Evolutionary conservation across 805 yeast species (phyloP), one percentile per base, ranked within the genome.

Genomic region (Candida quercuum): DNA sequence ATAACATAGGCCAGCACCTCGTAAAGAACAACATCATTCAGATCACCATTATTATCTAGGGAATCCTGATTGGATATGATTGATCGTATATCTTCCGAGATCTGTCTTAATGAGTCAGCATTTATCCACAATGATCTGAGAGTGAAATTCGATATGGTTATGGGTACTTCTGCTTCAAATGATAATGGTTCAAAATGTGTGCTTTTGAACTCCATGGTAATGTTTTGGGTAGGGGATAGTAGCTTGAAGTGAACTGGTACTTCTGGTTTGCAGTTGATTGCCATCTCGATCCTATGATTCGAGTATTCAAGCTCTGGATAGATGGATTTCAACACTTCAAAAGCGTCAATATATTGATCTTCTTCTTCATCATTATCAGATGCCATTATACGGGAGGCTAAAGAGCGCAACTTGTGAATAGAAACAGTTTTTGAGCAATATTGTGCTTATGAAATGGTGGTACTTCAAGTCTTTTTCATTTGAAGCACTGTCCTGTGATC

Each of bases 1-100:
- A 54, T 52, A 16, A 74, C 36, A 38, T 47, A 58, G 40, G 72
- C 76, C n/a, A 74, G 59, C 42, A 72, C 49, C 12, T 62, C 46
- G 48, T 64, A 74, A 3, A 74, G 46, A 2, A 72, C 56, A 21
- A 66, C 61, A 44, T 66, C 73, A 19, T 48, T 55, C 15, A 41
- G 41, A 8, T 35, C 45, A 16, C 18, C 33, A 23, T 17, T 11
- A n/a, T n/a, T n/a, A n/a, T n/a, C n/a, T n/a, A n/a, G n/a, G 4
- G n/a, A 17, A 13, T 28, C 10, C 16, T 28, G 22, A 12, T 22
- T 28, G n/a, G n/a, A n/a, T 16, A 28, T 28, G 6, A 28, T 20
- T 17, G 13, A 47, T 46, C 16, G 43, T 21, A 6, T 54, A 61
- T 12, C 47, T 49, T 70, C 74, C 69, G 18, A 20, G 2, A 31